Percentiles rank a stretch among this genome's conserved stretches.
phyloP scores from a whole-genome alignment of 2,329 filamentous ascomycete genomes.

The Piedraia hortae region DNA sequence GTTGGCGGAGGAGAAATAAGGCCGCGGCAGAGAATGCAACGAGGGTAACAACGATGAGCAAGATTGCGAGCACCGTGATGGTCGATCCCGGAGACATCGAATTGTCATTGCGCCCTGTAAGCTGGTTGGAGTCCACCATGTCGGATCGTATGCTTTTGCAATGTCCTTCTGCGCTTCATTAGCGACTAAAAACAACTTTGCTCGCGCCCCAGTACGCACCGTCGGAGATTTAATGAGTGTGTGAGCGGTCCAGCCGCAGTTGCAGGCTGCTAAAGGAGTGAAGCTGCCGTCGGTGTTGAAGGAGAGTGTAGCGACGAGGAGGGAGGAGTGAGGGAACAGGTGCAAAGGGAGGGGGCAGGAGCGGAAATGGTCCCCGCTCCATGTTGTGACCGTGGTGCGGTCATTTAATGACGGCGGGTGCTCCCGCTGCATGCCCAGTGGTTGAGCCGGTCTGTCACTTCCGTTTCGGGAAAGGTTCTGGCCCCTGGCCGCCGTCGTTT shows the following conservation, averaged over 20 bases:
- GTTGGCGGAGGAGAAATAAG: constrained; percentile 43
- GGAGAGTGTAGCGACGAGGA: constrained; percentile 1
- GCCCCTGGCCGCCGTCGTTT: too few species aligned
- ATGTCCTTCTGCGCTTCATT: too few species aligned
- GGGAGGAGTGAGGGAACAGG: too few species aligned
- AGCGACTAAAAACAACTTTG: too few species aligned
- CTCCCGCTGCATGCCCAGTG: too few species aligned
- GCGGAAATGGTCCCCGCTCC: too few species aligned
- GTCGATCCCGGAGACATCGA: constrained; percentile 25
- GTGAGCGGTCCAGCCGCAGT: constrained; percentile 9
- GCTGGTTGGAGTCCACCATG: constrained; percentile 17
- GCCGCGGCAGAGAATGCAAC: constrained; percentile 42
- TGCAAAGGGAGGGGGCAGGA: too few species aligned
- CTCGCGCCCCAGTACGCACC: too few species aligned
- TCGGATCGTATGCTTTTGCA: constrained; percentile 1
- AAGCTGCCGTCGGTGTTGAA: constrained; percentile 19
- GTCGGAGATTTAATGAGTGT: not conserved
- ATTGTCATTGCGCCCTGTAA: constrained; percentile 24
- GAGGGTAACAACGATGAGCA: constrained; percentile 51
- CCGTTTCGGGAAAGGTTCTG: too few species aligned
- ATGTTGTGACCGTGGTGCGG: too few species aligned
- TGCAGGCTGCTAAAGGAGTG: constrained; percentile 34
- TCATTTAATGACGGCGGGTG: too few species aligned
- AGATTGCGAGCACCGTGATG: constrained; percentile 52
- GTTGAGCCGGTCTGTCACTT: too few species aligned